Conservation (phyloP, 441 rosid genomes). For the Hura crepitans region DNA sequence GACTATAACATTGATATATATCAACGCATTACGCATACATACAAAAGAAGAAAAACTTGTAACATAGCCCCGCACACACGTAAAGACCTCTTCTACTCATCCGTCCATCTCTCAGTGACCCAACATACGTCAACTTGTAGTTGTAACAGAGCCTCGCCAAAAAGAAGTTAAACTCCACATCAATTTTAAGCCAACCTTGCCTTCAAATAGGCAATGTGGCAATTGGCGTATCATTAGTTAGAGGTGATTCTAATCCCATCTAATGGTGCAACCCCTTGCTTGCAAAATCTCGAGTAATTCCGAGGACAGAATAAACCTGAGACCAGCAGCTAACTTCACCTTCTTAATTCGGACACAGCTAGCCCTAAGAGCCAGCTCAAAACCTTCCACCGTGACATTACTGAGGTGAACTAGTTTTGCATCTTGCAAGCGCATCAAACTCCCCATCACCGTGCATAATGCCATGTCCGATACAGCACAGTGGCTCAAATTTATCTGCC, state of each 20-base stretch:
- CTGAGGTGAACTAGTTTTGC: conserved; percentile 67
- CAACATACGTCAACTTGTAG: background rate
- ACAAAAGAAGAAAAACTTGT: background rate
- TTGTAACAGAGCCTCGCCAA: background rate
- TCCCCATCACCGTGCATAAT: conserved; percentile 67
- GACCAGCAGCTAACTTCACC: conserved; percentile 66
- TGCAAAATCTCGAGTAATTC: conserved; percentile 60
- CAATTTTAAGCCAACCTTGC: background rate
- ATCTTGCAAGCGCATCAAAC: conserved; percentile 72
- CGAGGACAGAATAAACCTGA: conserved; percentile 61
- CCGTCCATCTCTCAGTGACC: background rate
- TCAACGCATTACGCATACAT: background rate
- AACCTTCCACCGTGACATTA: conserved; percentile 65
- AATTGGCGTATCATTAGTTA: background rate
- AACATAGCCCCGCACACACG: background rate
- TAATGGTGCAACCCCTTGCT: conserved; percentile 66
- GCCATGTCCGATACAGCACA: conserved; percentile 50
- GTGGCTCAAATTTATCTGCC: conserved; percentile 78
- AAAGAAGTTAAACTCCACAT: background rate
- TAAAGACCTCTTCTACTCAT: background rate
- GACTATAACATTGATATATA: background rate
- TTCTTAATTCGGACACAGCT: conserved; percentile 66
- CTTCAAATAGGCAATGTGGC: background rate
- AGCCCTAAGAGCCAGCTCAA: conserved; percentile 65
- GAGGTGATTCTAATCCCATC: conserved; percentile 56